Evolutionary conservation across 495 filamentous ascomycete species (phyloP).

Genomic region (Podospora appendiculata): DNA sequence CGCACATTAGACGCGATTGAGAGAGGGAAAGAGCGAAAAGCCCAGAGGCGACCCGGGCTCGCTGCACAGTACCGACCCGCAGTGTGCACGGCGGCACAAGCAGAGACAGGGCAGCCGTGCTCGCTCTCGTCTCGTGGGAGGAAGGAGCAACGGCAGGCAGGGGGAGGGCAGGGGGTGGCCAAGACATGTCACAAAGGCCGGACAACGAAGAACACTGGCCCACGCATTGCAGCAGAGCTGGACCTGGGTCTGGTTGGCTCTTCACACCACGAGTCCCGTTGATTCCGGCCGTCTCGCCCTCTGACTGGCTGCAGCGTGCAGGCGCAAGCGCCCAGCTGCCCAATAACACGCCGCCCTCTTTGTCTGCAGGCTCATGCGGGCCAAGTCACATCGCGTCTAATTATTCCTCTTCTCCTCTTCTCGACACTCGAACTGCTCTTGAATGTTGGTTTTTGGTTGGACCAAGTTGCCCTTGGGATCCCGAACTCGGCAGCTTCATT

Average conservation of each 20-base stretch:
- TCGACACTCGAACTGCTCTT: too few species aligned
- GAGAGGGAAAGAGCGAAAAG: not conserved
- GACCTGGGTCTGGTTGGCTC: slow-evolving; percentile 3
- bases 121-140: too few species aligned
- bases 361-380: slow-evolving; percentile 12
- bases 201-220: too few species aligned
- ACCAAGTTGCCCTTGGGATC: slow-evolving; percentile 5
- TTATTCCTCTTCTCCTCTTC: slow-evolving; percentile 1
- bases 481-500: not conserved
- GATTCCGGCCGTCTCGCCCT: not conserved
- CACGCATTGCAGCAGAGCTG: not conserved
- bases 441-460: not conserved
- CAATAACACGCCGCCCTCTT: slow-evolving; percentile 7
- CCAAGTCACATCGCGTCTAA: slow-evolving; percentile 30
- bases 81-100: too few species aligned
- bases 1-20: not conserved
- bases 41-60: too few species aligned
- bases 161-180: not conserved
- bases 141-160: not conserved
- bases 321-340: slow-evolving; percentile 26
- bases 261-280: not conserved
- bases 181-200: too few species aligned
- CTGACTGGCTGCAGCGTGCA: slow-evolving; percentile 13
- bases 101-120: too few species aligned
- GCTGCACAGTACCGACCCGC: too few species aligned